These are phyloP conservation scores for Oryza glumipatula DNA, from an alignment of 176 grass and related monocot genomes.

Conservation along the genomic window DNA sequence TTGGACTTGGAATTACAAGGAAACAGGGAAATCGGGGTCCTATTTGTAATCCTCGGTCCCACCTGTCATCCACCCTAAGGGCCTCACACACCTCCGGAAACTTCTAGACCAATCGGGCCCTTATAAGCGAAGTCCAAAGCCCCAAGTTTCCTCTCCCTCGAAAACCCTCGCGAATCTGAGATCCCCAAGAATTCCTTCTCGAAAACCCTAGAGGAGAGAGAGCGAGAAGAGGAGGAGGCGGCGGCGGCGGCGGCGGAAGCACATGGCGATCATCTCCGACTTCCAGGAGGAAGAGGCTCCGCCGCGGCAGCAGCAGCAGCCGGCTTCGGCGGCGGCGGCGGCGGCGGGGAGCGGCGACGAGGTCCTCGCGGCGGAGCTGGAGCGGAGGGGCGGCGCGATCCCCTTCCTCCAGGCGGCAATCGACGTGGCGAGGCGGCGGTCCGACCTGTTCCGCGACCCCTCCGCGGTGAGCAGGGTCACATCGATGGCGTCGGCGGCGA, in stretches of 20 bases:
- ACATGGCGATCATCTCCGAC: constrained; percentile 91
- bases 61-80: too few relatives aligned
- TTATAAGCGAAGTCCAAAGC: background rate
- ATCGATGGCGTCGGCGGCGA: constrained; percentile 54
- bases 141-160: background rate
- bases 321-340: constrained; percentile 22
- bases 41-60: too few relatives aligned
- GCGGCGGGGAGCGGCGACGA: constrained; percentile 47
- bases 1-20: too few relatives aligned
- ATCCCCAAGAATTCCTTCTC: background rate
- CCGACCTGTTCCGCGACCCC: constrained; percentile 72
- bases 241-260: background rate
- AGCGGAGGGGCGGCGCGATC: constrained; percentile 61
- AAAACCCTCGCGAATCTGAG: constrained; percentile 35
- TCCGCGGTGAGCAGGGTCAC: constrained; percentile 61
- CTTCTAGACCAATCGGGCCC: constrained; percentile 4
- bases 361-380: constrained; percentile 54
- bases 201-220: constrained; percentile 11
- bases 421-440: constrained; percentile 56
- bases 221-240: too few relatives aligned
- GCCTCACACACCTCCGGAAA: background rate
- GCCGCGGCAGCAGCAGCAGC: constrained; percentile 5
- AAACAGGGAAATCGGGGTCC: too few relatives aligned
- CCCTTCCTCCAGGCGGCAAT: constrained; percentile 72
- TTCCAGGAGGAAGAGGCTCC: constrained; percentile 65